These are phyloP conservation scores for Penicillium ochrochloron DNA, from an alignment of 495 filamentous ascomycete species.

Conservation along the genomic window DNA sequence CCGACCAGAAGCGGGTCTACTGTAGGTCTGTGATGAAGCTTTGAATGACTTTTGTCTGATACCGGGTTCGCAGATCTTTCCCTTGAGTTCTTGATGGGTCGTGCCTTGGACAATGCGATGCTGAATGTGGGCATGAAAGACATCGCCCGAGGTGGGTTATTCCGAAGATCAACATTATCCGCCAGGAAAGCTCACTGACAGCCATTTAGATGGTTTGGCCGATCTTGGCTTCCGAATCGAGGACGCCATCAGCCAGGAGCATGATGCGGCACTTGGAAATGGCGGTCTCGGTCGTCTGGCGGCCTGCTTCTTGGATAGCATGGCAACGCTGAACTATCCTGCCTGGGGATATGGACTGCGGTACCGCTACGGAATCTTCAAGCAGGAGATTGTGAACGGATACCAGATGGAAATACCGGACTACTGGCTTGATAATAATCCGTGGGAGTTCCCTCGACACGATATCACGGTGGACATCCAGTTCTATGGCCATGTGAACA, in stretches of 20 bases:
- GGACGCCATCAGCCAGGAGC: constrained; percentile 92
- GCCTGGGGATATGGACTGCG: constrained; percentile 97
- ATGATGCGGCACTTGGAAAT: constrained; percentile 95
- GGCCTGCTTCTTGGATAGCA: constrained; percentile 94
- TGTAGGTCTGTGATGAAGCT: constrained; percentile 50
- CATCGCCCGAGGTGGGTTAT: constrained; percentile 67
- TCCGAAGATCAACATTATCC: neutral
- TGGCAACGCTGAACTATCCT: constrained; percentile 91
- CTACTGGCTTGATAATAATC: constrained; percentile 99
- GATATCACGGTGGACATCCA: constrained; percentile 95
- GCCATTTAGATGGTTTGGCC: constrained; percentile 67
- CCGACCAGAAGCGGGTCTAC: constrained; percentile 91
- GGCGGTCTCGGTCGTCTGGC: constrained; percentile 93
- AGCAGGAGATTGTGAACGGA: constrained; percentile 97
- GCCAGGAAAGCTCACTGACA: neutral
- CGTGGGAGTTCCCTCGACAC: constrained; percentile 96
- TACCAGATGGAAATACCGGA: constrained; percentile 98
- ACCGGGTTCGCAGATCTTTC: constrained; percentile 66
- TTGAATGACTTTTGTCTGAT: constrained; percentile 1
- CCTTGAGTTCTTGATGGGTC: constrained; percentile 95
- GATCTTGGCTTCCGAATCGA: constrained; percentile 97
- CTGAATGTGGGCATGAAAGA: constrained; percentile 90
- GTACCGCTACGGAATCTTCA: constrained; percentile 98
- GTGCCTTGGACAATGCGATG: constrained; percentile 97
- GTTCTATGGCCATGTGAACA: constrained; percentile 86